These are phyloP conservation scores for Botryotinia globosa DNA, from an alignment of 2,329 filamentous ascomycete genomes.

Conservation along the genomic window DNA sequence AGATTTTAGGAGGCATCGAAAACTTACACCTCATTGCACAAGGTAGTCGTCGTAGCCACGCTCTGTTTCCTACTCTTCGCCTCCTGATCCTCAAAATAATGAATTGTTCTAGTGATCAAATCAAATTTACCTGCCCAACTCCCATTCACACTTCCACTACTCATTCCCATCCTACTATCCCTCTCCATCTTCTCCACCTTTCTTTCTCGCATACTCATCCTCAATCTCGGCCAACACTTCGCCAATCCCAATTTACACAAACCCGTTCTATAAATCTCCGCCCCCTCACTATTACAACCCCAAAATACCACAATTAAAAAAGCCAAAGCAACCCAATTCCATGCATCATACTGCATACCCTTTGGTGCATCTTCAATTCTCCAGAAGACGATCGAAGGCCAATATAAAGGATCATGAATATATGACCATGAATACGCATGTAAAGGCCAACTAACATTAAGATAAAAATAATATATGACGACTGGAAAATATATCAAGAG, in stretches of 20 bases:
- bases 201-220: slow-evolving; percentile 21
- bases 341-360: slow-evolving; percentile 52
- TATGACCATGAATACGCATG: slow-evolving; percentile 51
- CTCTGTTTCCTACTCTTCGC: slow-evolving; percentile 22
- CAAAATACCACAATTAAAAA: slow-evolving; percentile 61
- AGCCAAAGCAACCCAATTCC: slow-evolving; percentile 53
- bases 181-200: slow-evolving; percentile 10
- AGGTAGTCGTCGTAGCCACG: not conserved
- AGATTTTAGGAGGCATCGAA: not conserved
- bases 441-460: slow-evolving; percentile 43
- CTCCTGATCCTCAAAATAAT: slow-evolving; percentile 29
- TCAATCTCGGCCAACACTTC: slow-evolving; percentile 29
- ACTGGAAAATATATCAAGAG: slow-evolving; percentile 52
- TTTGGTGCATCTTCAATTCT: slow-evolving; percentile 40
- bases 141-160: not conserved
- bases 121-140: slow-evolving; percentile 27
- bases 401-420: slow-evolving; percentile 49
- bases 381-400: slow-evolving; percentile 49
- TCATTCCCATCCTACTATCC: not conserved
- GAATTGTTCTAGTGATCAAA: slow-evolving; percentile 30
- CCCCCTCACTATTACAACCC: slow-evolving; percentile 60
- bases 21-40: slow-evolving; percentile 15
- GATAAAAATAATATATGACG: slow-evolving; percentile 50
- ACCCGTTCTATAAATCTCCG: slow-evolving; percentile 47
- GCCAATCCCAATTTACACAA: slow-evolving; percentile 30